Evolutionary conservation across 129 eudicot genomes (phyloP), one percentile per base, ranked within the genome.

Genomic region (Tagetes erecta): DNA sequence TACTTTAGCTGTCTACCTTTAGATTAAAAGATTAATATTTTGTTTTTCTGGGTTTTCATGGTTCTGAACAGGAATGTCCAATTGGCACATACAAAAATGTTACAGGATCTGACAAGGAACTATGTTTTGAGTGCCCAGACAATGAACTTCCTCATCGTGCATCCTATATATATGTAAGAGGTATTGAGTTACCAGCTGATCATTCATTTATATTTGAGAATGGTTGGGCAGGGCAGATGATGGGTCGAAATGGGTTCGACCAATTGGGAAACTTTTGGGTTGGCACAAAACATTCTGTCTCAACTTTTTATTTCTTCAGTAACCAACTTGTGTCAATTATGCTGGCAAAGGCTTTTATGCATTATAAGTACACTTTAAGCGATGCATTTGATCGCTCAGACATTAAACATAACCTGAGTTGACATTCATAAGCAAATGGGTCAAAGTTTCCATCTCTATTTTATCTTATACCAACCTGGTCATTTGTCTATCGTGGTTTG

Each of bases 141-240:
- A 13, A 80, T 71, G 96, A 91, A 72, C 97, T 94, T 85, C 99
- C 99, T 27, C 88, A 39, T 37, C 99, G 99, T 67, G 99, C 96
- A 38, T 78, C 51, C 79, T 91, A 86, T 63, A 30, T 85, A 68
- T 51, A 76, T 66, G 90, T 91, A 36, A 84, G 99, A 91, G 99
- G 99, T 94, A 91, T 59, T 9, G 53, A 44, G 27, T 79, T 34
- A 34, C 31, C 51, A 64, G 63, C 39, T 75, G 74, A 45, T 51
- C 58, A 1, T 65, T 71, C 14, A 13, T 42, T 33, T 50, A 37
- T 64, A 52, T 47, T 40, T 8, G 49, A 49, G 12, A 14, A 5
- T 0, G 64, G 64, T 38, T 3, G n/a, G 64, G 6, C 3, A 33
- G n/a, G 38, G 2, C 8, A 39, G 64, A 58, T 58, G 31, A 58